Evolutionary conservation across 1,139 yeast species (phyloP).

Genomic region (Hemisphaericaspora xylanilytica): DNA sequence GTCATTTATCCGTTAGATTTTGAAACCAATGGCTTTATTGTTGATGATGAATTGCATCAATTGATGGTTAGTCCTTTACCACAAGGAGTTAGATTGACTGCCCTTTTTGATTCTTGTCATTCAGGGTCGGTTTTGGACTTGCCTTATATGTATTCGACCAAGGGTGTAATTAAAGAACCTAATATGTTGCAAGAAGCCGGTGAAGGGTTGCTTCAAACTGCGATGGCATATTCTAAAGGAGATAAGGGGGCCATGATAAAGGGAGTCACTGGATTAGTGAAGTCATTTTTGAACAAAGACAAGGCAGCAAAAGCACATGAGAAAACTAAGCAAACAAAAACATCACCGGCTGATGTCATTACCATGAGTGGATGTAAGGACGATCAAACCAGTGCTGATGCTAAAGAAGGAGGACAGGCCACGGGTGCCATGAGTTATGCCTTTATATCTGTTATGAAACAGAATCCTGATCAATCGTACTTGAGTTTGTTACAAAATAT

Average conservation of each 20-base stretch:
- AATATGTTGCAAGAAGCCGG: conserved; percentile 85
- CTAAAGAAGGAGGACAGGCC: conserved; percentile 69
- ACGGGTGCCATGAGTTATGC: conserved; percentile 98
- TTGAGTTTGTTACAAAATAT: conserved; percentile 75
- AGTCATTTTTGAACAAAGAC: conserved; percentile 33
- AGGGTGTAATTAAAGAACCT: conserved; percentile 89
- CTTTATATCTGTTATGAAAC: conserved; percentile 66
- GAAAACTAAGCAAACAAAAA: conserved; percentile 50
- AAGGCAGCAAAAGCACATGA: conserved; percentile 25
- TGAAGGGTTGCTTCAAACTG: conserved; percentile 66
- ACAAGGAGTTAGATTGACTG: conserved; percentile 83
- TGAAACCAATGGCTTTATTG: conserved; percentile 66
- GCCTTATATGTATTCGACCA: conserved; percentile 87
- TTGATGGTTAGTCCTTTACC: conserved; percentile 76
- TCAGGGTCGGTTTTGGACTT: conserved; percentile 89
- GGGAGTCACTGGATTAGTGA: conserved; percentile 48
- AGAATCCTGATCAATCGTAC: conserved; percentile 72
- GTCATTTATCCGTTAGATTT: conserved; percentile 91
- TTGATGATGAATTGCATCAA: conserved; percentile 84
- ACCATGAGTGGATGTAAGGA: conserved; percentile 90
- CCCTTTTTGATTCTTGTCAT: conserved; percentile 89
- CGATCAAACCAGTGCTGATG: conserved; percentile 78
- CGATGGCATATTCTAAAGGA: conserved; percentile 70
- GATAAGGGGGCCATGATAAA: conserved; percentile 54
- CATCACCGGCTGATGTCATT: conserved; percentile 86